Conservation (phyloP, 1,139 yeast genomes). For the Taiozyma sp. region DNA sequence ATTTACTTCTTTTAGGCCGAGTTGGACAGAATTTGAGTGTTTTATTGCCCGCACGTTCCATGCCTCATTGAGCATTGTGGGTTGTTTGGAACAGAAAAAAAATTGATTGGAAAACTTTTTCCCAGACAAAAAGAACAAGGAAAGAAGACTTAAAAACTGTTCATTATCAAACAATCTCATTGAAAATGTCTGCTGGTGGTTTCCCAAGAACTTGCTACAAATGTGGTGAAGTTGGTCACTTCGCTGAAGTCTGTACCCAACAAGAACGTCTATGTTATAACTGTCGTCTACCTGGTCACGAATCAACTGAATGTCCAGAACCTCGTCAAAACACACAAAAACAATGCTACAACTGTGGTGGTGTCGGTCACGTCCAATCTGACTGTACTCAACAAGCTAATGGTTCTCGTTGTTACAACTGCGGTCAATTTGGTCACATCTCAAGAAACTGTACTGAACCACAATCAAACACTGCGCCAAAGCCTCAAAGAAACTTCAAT, state of each 20-base stretch:
- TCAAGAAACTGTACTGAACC: conserved; percentile 63
- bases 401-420: conserved; percentile 66
- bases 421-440: conserved; percentile 83
- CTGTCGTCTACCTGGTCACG: conserved; percentile 89
- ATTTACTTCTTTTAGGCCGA: neutral
- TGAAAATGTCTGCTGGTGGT: conserved; percentile 38
- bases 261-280: conserved; percentile 86
- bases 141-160: neutral
- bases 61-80: neutral
- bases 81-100: neutral
- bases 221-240: conserved; percentile 91
- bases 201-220: conserved; percentile 86
- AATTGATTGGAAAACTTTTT: conserved; percentile 1
- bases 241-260: conserved; percentile 83
- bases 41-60: neutral
- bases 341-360: conserved; percentile 83
- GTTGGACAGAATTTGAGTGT: neutral
- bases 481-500: conserved; percentile 8
- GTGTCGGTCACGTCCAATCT: conserved; percentile 69
- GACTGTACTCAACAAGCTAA: conserved; percentile 55
- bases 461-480: conserved; percentile 23
- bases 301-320: conserved; percentile 79
- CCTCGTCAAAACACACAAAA: conserved; percentile 80
- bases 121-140: neutral
- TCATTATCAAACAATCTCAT: neutral